Evolutionary conservation across 371 early-diverging fungal species (phyloP).

Genomic region (Syncephalis plumigaleata): DNA sequence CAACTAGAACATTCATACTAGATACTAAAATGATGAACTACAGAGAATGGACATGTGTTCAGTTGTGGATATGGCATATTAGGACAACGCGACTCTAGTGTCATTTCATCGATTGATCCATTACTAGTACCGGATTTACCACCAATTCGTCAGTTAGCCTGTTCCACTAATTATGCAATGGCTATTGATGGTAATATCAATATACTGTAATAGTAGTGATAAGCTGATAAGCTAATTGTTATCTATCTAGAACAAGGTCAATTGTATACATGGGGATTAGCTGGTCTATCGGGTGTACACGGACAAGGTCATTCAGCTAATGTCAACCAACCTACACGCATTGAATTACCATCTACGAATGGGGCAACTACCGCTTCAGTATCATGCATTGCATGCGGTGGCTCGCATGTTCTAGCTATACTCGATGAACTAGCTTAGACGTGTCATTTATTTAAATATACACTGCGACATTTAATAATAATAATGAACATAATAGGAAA

Average conservation of each 20-base stretch:
- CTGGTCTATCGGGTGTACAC: constrained; percentile 27
- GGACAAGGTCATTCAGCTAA: constrained; percentile 26
- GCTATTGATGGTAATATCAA: constrained; percentile 36
- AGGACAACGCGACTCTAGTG: constrained; percentile 19
- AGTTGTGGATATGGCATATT: constrained; percentile 58
- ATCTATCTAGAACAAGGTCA: constrained; percentile 19
- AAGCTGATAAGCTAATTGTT: background rate
- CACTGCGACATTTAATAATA: too few species aligned
- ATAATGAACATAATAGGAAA: too few species aligned
- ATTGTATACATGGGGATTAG: constrained; percentile 37
- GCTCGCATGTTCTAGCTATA: too few species aligned
- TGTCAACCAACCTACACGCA: constrained; percentile 21
- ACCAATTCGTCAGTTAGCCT: constrained; percentile 20
- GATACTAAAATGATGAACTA: background rate
- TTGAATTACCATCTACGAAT: constrained; percentile 9
- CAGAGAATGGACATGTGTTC: constrained; percentile 33
- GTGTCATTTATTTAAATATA: too few species aligned
- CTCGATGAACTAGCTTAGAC: too few species aligned
- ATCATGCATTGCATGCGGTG: too few species aligned
- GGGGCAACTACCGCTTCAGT: too few species aligned
- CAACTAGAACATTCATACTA: too few species aligned
- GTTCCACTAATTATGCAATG: constrained; percentile 39
- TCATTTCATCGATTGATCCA: constrained; percentile 13
- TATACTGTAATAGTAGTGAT: too few species aligned
- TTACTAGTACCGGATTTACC: constrained; percentile 14